Evolutionary conservation across 495 filamentous ascomycete genomes (phyloP).

Genomic region (Hypoxylon intermedium): DNA sequence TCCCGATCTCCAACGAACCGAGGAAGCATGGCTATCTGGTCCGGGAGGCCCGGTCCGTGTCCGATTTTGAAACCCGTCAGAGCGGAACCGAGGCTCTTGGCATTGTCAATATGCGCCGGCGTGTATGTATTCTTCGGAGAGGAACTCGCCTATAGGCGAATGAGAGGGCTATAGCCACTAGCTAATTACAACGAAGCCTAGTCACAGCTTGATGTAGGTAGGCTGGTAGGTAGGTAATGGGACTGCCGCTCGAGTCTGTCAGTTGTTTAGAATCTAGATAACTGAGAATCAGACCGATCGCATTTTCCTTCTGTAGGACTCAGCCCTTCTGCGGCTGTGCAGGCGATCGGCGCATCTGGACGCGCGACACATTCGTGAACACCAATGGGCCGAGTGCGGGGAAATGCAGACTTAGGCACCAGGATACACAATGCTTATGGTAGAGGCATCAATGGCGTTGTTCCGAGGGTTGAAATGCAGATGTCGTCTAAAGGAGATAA

Average conservation of each 20-base stretch:
- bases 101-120: slow-evolving; percentile 4
- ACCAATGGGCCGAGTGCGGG: slow-evolving; percentile 7
- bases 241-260: background rate
- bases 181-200: background rate
- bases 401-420: background rate
- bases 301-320: background rate
- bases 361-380: background rate
- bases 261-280: background rate
- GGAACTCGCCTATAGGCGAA: background rate
- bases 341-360: background rate
- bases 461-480: background rate
- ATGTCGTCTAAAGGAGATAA: background rate
- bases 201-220: background rate
- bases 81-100: slow-evolving; percentile 1
- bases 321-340: background rate
- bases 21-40: background rate
- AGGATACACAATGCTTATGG: too few species aligned
- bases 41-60: background rate
- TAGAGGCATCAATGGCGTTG: background rate
- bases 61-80: background rate
- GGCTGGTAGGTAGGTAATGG: too few species aligned
- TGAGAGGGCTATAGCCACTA: slow-evolving; percentile 1
- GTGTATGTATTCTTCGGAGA: background rate
- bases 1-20: slow-evolving; percentile 2
- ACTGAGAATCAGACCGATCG: background rate